phyloP scores from a whole-genome alignment of 2,329 filamentous ascomycete genomes.

The Hortaea werneckii region DNA sequence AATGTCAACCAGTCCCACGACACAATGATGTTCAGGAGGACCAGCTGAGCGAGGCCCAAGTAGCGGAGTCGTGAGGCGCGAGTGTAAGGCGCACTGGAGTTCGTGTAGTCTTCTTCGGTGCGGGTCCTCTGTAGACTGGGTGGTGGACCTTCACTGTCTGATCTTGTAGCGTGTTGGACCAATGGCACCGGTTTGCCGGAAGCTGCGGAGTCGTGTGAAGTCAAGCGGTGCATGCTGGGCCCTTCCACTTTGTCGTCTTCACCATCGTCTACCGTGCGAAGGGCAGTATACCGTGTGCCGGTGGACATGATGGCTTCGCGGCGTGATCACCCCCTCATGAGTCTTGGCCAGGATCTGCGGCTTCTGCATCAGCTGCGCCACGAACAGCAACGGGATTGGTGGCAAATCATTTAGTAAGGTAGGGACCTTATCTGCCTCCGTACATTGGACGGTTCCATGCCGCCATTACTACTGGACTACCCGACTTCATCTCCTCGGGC shows the following conservation, averaged over 20 bases:
- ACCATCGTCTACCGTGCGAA: no score
- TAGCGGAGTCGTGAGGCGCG: conserved; percentile 53
- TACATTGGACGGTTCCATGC: no score
- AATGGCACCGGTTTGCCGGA: not conserved
- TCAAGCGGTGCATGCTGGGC: not conserved
- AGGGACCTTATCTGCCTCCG: no score
- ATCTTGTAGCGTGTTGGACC: not conserved
- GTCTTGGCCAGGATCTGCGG: no score
- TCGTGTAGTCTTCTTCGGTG: not conserved
- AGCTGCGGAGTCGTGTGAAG: not conserved
- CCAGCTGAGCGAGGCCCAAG: conserved; percentile 75
- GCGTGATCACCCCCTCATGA: no score
- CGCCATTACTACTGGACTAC: no score
- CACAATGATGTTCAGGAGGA: conserved; percentile 81
- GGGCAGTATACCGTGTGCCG: no score
- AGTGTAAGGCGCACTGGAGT: not conserved
- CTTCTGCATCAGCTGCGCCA: no score
- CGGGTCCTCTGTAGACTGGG: conserved; percentile 54
- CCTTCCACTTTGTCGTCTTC: not conserved
- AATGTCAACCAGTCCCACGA: conserved; percentile 98
- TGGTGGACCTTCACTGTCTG: not conserved
- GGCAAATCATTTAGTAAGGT: no score
- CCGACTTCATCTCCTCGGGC: no score
- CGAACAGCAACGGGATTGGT: no score
- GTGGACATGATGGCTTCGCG: no score